Evolutionary conservation across 768 basidiomycete species (phyloP).

Genomic region (Leucosporidium creatinivorum): DNA sequence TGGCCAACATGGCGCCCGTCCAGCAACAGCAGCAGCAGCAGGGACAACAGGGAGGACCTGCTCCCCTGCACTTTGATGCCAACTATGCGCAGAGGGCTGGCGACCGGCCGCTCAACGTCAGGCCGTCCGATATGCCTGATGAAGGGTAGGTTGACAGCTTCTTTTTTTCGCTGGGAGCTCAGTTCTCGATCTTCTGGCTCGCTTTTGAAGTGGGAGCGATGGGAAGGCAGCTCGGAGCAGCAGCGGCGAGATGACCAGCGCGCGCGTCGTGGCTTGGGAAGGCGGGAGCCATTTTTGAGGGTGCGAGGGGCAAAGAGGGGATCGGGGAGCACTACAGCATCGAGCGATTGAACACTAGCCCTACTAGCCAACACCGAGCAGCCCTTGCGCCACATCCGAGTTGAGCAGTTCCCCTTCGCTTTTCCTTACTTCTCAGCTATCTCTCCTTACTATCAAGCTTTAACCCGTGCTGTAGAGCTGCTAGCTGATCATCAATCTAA

Average conservation of each 20-base stretch:
- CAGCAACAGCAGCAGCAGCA: constrained; percentile 21
- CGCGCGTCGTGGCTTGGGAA: background rate
- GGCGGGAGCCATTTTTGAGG: background rate
- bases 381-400: background rate
- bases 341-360: background rate
- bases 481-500: constrained; percentile 24
- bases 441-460: background rate
- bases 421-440: background rate
- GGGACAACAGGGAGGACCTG: constrained; percentile 48
- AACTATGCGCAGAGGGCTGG: constrained; percentile 19
- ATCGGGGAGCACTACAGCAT: background rate
- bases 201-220: background rate
- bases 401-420: background rate
- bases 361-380: background rate
- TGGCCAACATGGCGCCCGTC: constrained; percentile 7
- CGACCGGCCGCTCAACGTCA: constrained; percentile 44
- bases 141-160: constrained; percentile 75
- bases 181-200: background rate
- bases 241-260: background rate
- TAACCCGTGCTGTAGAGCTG: constrained; percentile 20
- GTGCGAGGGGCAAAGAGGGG: background rate
- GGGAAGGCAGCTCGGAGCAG: background rate
- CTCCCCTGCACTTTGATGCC: constrained; percentile 20
- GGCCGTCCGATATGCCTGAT: constrained; percentile 89
- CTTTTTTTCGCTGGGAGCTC: background rate